Base-by-base conservation (phyloP, 805 yeast species). In the Kluyveromyces dobzhanskii region DNA sequence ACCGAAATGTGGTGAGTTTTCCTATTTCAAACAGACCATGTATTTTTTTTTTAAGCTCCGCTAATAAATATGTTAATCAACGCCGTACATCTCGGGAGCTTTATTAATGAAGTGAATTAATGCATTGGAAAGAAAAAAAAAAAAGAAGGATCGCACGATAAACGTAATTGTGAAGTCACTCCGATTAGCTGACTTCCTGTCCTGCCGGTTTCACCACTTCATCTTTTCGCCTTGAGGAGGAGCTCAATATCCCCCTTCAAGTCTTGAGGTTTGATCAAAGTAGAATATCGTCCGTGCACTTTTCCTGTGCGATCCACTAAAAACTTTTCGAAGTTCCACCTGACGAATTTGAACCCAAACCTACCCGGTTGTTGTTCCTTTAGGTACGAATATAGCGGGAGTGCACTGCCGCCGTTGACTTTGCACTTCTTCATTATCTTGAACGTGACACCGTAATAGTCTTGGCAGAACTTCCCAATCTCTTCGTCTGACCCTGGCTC, bases 401-500 rank as follows among this genome's bases (percentile, higher is more conserved):
- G 87, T 13, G 85, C 78, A 32, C 78, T 64, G 45, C 69, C 62
- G 38, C 98, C 98, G 59, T 90, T 92, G 49, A 92, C 97, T 30
- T 88, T 87, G 44, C 86, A 61, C 70, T 88, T 90, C 58, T 75
- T 71, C 75, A 90, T 66, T 23, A 90, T 73, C 19, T 96, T 96
- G 80, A 92, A 90, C n/a, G 81, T 68, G 31, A 90, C 97, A 39
- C 96, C 96, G 59, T 79, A 92, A 67, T 85, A 86, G 52, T 77
- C 32, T 32, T 74, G 64, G 63, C 96, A 87, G 65, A 82, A 83
- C 32, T 70, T 61, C 16, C 76, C 78, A 47, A 85, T 85, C 52
- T 83, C 87, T 41, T 77, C 73, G 37, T 73, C 76, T 2, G 73
- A 54, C 3, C 78, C 79, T 49, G 92, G 80, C 62, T 88, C 85